Conservation (phyloP, 371 early-diverging fungal genomes). For the Actinomortierella ambigua region DNA sequence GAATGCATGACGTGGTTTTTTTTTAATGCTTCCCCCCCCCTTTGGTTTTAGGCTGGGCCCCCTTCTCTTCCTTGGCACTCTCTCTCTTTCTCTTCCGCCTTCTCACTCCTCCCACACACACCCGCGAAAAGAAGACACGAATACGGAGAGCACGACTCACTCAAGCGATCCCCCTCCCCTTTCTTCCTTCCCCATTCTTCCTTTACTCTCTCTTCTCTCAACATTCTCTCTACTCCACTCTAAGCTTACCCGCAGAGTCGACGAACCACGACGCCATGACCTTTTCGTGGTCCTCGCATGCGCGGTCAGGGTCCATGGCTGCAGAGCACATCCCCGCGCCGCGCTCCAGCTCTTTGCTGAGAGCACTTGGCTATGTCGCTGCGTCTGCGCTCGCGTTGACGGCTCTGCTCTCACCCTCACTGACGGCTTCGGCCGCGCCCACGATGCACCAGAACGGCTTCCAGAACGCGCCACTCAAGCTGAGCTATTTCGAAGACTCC, state of each 20-base stretch:
- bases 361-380: slow-evolving; percentile 6
- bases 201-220: neutral
- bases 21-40: too few relatives aligned
- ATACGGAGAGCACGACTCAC: neutral
- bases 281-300: slow-evolving; percentile 25
- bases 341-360: neutral
- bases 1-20: too few relatives aligned
- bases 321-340: slow-evolving; percentile 6
- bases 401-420: slow-evolving; percentile 5
- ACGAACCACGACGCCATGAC: slow-evolving; percentile 27
- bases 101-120: neutral
- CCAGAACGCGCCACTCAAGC: slow-evolving; percentile 53
- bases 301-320: neutral
- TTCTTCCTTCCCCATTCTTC: neutral
- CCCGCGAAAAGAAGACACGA: neutral
- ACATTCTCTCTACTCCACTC: neutral
- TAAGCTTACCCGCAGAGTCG: too few relatives aligned
- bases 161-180: neutral
- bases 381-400: slow-evolving; percentile 10
- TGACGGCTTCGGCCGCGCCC: slow-evolving; percentile 11
- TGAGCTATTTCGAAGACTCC: slow-evolving; percentile 73
- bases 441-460: slow-evolving; percentile 50
- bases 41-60: neutral
- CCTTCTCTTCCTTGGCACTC: neutral
- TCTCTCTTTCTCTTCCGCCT: neutral